A percentile compares a stretch with the other conserved stretches of the same genome.
These are phyloP conservation scores for Endoconidiophora laricicola DNA, from an alignment of 2,329 filamentous ascomycete species.

Conservation along the genomic window DNA sequence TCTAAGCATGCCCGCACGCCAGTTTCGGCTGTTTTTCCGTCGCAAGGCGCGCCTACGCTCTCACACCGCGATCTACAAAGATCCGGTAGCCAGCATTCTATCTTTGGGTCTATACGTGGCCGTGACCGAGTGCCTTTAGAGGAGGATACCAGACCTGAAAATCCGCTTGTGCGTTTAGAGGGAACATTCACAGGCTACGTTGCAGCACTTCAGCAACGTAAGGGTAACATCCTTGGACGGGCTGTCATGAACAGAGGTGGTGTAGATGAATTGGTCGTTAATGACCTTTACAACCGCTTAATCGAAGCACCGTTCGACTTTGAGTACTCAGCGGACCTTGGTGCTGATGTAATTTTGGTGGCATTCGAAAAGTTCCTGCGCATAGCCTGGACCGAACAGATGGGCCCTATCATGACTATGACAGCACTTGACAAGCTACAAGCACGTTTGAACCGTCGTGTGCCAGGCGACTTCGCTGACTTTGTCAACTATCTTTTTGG, in stretches of 20 bases:
- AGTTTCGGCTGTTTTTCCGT: constrained; percentile 21
- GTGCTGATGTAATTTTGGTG: constrained; percentile 72
- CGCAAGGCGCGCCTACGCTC: constrained; percentile 19
- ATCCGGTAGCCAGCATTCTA: constrained; percentile 33
- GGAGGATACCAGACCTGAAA: constrained; percentile 37
- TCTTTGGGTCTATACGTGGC: constrained; percentile 37
- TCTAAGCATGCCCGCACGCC: constrained; percentile 27
- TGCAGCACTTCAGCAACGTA: constrained; percentile 65
- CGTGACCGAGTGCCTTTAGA: constrained; percentile 25
- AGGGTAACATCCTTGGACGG: constrained; percentile 71
- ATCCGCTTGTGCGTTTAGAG: constrained; percentile 58
- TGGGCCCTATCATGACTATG: constrained; percentile 67
- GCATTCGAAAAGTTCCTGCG: constrained; percentile 88
- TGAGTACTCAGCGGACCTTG: constrained; percentile 56
- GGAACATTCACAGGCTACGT: constrained; percentile 75
- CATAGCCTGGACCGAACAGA: constrained; percentile 74
- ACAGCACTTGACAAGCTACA: constrained; percentile 61
- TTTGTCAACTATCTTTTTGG: constrained; percentile 48
- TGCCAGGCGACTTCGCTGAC: constrained; percentile 56
- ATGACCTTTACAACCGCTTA: constrained; percentile 78
- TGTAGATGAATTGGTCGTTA: constrained; percentile 61
- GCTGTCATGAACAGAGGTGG: constrained; percentile 49
- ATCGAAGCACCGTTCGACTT: constrained; percentile 69
- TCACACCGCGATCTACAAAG: constrained; percentile 22
- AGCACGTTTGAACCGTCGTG: constrained; percentile 43